phyloP scores from a whole-genome alignment of 2,329 filamentous ascomycete species.

The Colletotrichum chlorophyti region DNA sequence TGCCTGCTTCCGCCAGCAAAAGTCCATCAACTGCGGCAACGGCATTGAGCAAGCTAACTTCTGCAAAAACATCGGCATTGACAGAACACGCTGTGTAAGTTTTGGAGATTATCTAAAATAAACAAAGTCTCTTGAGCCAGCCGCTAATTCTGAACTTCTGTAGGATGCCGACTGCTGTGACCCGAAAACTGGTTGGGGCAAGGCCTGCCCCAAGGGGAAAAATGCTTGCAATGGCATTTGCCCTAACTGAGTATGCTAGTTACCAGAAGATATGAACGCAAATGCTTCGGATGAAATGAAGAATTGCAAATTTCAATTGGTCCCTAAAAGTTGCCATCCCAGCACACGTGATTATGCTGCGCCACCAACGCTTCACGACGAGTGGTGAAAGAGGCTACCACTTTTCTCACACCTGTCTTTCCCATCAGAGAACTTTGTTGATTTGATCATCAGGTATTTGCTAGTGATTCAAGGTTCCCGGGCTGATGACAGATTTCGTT shows the following conservation, averaged over 20 bases:
- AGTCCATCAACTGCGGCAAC: neutral
- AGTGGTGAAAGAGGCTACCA: too few relatives aligned
- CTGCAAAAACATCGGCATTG: conserved; percentile 1
- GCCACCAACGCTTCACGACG: too few relatives aligned
- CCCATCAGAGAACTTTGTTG: too few relatives aligned
- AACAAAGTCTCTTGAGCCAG: neutral
- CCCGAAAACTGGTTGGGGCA: neutral
- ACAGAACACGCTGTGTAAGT: neutral
- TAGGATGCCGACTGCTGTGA: conserved; percentile 1
- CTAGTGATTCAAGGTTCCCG: too few relatives aligned
- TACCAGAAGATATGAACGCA: neutral
- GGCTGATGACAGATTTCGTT: too few relatives aligned
- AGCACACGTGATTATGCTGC: too few relatives aligned
- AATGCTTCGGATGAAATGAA: too few relatives aligned
- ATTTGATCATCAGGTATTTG: too few relatives aligned
- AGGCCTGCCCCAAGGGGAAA: neutral
- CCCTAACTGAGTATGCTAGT: neutral
- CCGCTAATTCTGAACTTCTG: neutral
- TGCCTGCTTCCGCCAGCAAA: neutral
- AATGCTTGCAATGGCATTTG: neutral
- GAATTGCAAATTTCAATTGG: too few relatives aligned
- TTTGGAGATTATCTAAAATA: neutral
- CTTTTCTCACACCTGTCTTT: too few relatives aligned
- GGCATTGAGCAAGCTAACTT: neutral
- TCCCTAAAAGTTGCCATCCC: too few relatives aligned